Conservation (phyloP, 495 filamentous ascomycete genomes). For the Penicillium coprophilum region DNA sequence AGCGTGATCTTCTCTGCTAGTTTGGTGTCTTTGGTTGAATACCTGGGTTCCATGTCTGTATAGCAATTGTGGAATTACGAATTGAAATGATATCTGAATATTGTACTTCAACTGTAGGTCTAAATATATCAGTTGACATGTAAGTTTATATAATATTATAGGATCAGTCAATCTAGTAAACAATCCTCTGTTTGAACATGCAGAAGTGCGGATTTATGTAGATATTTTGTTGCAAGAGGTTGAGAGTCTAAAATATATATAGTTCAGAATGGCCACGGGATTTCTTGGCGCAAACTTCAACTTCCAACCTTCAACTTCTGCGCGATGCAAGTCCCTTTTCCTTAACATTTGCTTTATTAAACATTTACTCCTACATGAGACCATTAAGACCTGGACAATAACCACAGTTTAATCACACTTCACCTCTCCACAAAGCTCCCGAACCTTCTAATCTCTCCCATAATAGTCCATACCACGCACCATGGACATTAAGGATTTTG, state of each 20-base stretch:
- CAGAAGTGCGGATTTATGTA: too few species aligned
- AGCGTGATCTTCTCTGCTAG: conserved; percentile 24
- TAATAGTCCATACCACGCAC: conserved; percentile 7
- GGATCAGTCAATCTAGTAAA: too few species aligned
- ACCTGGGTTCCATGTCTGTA: conserved; percentile 24
- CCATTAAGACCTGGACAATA: background rate
- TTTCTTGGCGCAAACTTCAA: conserved; percentile 20
- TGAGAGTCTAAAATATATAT: conserved; percentile 4
- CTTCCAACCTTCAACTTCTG: background rate
- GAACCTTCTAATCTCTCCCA: background rate
- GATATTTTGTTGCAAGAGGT: too few species aligned
- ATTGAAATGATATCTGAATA: conserved; percentile 15
- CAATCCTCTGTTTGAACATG: too few species aligned
- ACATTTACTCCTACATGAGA: background rate
- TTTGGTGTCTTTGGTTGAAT: conserved; percentile 19
- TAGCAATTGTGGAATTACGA: conserved; percentile 13
- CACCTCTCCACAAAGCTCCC: conserved; percentile 1
- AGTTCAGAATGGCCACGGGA: conserved; percentile 13
- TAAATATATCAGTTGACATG: background rate
- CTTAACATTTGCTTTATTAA: background rate
- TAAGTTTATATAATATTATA: too few species aligned
- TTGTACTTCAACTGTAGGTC: background rate
- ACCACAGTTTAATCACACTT: background rate
- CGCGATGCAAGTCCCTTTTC: background rate
- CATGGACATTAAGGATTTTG: conserved; percentile 47